Evolutionary conservation across 352 stramenopile genomes (phyloP), one percentile per base, ranked within the genome.

Genomic region (Globisporangium camurandrum): DNA sequence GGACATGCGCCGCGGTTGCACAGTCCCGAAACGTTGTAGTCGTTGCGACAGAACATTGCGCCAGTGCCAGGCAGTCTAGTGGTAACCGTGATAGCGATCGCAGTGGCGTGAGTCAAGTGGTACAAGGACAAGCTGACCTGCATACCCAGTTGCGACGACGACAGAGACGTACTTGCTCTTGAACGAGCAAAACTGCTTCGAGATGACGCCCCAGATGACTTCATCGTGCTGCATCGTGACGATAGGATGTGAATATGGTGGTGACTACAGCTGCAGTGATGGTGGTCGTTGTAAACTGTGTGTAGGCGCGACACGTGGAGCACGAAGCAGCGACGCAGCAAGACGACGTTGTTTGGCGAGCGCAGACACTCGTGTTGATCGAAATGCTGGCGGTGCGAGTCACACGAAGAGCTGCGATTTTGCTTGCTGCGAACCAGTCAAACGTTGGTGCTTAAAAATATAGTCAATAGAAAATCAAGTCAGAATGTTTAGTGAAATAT

Each of bases 161-260:
- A 16, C 27, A 14, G 2, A 17, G n/a, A 67, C 63, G 44, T 79
- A 87, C 73, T 96, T 98, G 59, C 81, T 95, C 86, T 99, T 99
- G 79, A 98, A 99, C 38, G 95, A 98, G 81, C 97, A 99, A 67
- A 98, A 98, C 68, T 98, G 84, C 67, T 98, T 88, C 60, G 97
- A 98, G 67, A 99, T 98, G 48, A 98, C 86, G 58, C 96, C 69
- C 97, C 97, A 99, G 64, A 99, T 99, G 42, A 99, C 86, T 80
- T 99, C 96, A 71, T 99, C 97, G 66, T 97, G 84, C 71, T 97
- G 86, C 88, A 97, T 97, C 47, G 57, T 76, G 51, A 38, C 28
- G 9, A 16, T 12, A 9, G 40, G n/a, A n/a, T n/a, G n/a, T n/a
- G n/a, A n/a, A n/a, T n/a, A 44, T 5, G 9, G 43, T 27, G 16